phyloP scores from a whole-genome alignment of 2,329 filamentous ascomycete genomes.

The Phoma herbarum region DNA sequence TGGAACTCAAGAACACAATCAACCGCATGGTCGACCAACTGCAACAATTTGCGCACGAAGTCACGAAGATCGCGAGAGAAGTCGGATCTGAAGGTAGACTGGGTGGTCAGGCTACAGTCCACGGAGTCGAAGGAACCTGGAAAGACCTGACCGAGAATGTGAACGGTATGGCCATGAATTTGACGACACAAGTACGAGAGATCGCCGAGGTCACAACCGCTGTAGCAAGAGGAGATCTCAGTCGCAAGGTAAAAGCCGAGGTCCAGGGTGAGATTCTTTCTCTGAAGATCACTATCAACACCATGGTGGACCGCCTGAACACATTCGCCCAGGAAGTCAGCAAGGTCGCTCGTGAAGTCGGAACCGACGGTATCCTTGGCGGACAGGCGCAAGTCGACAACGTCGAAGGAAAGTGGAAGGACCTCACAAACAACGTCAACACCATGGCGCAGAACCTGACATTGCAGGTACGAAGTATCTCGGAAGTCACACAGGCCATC shows the following conservation, averaged over 20 bases:
- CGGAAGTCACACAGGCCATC: constrained; percentile 92
- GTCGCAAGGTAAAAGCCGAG: constrained; percentile 62
- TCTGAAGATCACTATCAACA: constrained; percentile 85
- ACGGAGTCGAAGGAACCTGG: constrained; percentile 63
- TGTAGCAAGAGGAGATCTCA: constrained; percentile 61
- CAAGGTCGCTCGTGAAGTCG: constrained; percentile 71
- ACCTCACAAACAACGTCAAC: constrained; percentile 73
- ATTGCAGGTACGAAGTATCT: constrained; percentile 83
- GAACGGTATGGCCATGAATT: constrained; percentile 63
- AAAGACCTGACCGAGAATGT: constrained; percentile 64
- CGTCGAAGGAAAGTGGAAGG: constrained; percentile 73
- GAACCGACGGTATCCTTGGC: constrained; percentile 70
- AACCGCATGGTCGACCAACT: constrained; percentile 64
- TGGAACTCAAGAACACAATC: constrained; percentile 62
- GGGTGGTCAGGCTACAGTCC: constrained; percentile 61
- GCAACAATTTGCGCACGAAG: constrained; percentile 62
- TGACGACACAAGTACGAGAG: constrained; percentile 62
- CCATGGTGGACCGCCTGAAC: constrained; percentile 71
- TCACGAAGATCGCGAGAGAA: constrained; percentile 62
- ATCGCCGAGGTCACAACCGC: constrained; percentile 63
- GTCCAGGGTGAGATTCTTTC: constrained; percentile 62
- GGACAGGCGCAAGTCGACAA: constrained; percentile 71
- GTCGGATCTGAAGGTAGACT: constrained; percentile 62
- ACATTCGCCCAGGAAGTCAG: constrained; percentile 72
- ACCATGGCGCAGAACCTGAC: constrained; percentile 73